phyloP scores from a whole-genome alignment of 2,329 filamentous ascomycete genomes.

The Scorias spongiosa region DNA sequence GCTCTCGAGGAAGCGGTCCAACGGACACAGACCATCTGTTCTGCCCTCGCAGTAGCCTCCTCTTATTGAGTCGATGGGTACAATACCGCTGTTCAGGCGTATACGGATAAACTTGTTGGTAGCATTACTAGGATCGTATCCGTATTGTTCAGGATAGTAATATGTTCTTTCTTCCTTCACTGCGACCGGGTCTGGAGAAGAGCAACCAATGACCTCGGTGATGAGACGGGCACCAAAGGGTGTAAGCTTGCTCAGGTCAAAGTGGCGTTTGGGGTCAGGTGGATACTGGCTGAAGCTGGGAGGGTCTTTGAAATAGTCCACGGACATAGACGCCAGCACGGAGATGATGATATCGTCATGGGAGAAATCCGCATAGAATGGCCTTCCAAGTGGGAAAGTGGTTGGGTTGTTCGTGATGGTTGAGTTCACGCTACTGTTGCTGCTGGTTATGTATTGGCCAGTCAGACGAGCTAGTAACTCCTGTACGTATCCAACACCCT shows the following conservation, averaged over 20 bases:
- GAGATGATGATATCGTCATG: constrained; percentile 40
- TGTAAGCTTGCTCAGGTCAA: constrained; percentile 35
- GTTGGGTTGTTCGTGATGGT: constrained; percentile 30
- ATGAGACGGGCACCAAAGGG: constrained; percentile 41
- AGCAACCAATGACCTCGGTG: constrained; percentile 41
- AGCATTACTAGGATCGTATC: constrained; percentile 26
- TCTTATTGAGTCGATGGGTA: constrained; percentile 33
- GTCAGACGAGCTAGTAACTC: constrained; percentile 36
- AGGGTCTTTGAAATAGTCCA: constrained; percentile 39
- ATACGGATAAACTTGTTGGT: constrained; percentile 35
- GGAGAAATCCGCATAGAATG: constrained; percentile 38
- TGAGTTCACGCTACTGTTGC: constrained; percentile 38
- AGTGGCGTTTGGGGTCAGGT: constrained; percentile 30
- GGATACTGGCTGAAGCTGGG: constrained; percentile 29
- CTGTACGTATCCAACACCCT: constrained; percentile 38
- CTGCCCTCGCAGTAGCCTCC: constrained; percentile 30
- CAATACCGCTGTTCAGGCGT: constrained; percentile 35
- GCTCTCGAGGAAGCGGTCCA: constrained; percentile 27
- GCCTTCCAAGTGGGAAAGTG: constrained; percentile 33
- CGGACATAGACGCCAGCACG: constrained; percentile 35
- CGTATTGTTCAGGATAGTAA: constrained; percentile 31
- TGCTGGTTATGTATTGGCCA: constrained; percentile 30
- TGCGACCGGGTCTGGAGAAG: constrained; percentile 23
- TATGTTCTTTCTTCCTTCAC: constrained; percentile 25
- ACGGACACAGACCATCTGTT: constrained; percentile 31